phyloP scores from a whole-genome alignment of 2,329 filamentous ascomycete genomes.

The Sclerotinia glacialis region DNA sequence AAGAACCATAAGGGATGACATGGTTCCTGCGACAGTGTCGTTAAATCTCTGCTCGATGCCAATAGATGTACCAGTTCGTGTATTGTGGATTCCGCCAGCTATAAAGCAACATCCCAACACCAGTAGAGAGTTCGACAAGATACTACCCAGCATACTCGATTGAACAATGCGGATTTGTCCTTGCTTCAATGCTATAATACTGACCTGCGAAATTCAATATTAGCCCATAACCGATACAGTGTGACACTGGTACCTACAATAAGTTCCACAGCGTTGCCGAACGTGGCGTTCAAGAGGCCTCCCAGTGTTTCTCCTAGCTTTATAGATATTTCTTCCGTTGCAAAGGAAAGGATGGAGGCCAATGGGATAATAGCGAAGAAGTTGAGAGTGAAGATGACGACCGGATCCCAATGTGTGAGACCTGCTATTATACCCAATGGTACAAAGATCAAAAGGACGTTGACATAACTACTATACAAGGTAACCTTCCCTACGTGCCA shows the following conservation, averaged over 20 bases:
- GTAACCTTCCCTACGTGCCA: constrained; percentile 36
- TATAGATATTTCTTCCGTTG: constrained; percentile 44
- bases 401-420: constrained; percentile 48
- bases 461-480: constrained; percentile 52
- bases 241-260: constrained; percentile 42
- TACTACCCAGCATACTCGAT: constrained; percentile 93
- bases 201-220: constrained; percentile 57
- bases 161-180: constrained; percentile 93
- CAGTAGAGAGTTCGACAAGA: constrained; percentile 88
- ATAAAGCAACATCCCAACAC: constrained; percentile 81
- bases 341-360: constrained; percentile 47
- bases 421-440: constrained; percentile 71
- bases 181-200: constrained; percentile 82
- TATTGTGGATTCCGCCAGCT: constrained; percentile 64
- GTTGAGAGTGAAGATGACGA: constrained; percentile 55
- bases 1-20: constrained; percentile 68
- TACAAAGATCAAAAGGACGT: constrained; percentile 73
- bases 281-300: constrained; percentile 51
- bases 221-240: neutral
- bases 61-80: constrained; percentile 31
- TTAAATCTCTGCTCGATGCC: constrained; percentile 70
- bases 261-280: constrained; percentile 54
- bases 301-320: constrained; percentile 57
- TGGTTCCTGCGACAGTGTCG: constrained; percentile 74
- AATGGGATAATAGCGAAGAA: constrained; percentile 59